These are phyloP conservation scores for Warburgia ugandensis DNA, from an alignment of 164 flowering plant species.

Conservation along the genomic window DNA sequence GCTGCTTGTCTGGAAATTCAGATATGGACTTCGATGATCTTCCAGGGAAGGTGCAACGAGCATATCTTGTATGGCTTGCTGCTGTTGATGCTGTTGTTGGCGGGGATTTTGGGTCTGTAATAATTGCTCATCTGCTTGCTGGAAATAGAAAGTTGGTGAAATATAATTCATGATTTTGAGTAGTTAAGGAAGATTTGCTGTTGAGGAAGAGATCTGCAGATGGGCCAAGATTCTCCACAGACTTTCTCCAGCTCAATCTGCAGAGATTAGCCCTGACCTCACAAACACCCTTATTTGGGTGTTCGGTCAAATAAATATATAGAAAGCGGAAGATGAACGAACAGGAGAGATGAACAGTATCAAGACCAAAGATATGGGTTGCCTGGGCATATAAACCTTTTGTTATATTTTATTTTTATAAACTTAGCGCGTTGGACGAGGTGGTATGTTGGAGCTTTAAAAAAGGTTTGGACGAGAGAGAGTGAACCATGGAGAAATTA, in stretches of 20 bases:
- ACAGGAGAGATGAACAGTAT: background rate
- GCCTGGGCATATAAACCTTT: too few species aligned
- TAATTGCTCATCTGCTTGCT: constrained; percentile 13
- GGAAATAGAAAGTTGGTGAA: constrained; percentile 11
- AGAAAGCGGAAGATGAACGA: background rate
- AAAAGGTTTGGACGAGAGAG: too few species aligned
- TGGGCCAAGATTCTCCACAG: background rate
- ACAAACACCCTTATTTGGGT: background rate
- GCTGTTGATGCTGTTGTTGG: constrained; percentile 6
- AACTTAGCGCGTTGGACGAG: background rate
- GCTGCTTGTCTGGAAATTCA: background rate
- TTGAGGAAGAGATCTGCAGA: background rate
- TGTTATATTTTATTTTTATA: background rate
- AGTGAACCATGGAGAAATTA: too few species aligned
- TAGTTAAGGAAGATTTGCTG: constrained; percentile 1
- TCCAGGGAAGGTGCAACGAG: background rate
- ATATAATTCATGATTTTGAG: constrained; percentile 9
- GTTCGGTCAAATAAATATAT: background rate
- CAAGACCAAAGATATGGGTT: background rate
- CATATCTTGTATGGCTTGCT: constrained; percentile 4
- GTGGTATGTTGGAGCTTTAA: too few species aligned
- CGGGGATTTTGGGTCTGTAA: background rate
- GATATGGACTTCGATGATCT: background rate
- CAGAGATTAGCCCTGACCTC: background rate
- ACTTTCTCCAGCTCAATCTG: background rate